Evolutionary conservation across 164 flowering plant genomes (phyloP).

Genomic region (Berberis vulgaris): DNA sequence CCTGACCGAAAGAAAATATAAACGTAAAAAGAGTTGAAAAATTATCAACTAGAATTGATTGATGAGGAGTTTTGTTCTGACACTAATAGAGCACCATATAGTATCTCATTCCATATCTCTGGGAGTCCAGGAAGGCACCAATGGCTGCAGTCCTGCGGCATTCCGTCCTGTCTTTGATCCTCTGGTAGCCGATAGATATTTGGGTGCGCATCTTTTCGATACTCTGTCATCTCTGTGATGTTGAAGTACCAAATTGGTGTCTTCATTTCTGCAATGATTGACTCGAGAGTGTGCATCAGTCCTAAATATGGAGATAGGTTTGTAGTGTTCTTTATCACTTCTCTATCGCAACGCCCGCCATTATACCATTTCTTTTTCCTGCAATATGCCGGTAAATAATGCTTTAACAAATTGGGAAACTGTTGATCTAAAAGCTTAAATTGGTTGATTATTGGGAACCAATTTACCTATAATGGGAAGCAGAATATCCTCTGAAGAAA

Average conservation of each 20-base stretch:
- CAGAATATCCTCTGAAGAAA: slow-evolving; percentile 46
- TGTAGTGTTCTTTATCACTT: slow-evolving; percentile 30
- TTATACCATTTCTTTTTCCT: slow-evolving; percentile 73
- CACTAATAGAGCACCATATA: slow-evolving; percentile 25
- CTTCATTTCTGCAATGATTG: slow-evolving; percentile 37
- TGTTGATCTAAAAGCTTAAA: too few relatives aligned
- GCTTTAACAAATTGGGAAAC: too few relatives aligned
- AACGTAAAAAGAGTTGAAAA: too few relatives aligned
- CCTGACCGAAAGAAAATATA: too few relatives aligned
- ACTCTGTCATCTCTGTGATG: slow-evolving; percentile 51
- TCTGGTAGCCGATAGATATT: slow-evolving; percentile 31
- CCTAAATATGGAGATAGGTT: slow-evolving; percentile 33
- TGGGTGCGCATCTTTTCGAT: slow-evolving; percentile 62
- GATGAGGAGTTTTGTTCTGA: not conserved
- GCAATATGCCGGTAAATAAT: too few relatives aligned
- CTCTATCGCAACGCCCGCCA: slow-evolving; percentile 46
- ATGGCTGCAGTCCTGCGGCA: slow-evolving; percentile 41
- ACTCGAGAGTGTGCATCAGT: slow-evolving; percentile 47
- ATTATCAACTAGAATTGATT: too few relatives aligned
- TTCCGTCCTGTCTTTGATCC: slow-evolving; percentile 6
- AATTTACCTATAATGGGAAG: slow-evolving; percentile 7
- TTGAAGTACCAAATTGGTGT: slow-evolving; percentile 48
- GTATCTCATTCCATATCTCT: slow-evolving; percentile 47
- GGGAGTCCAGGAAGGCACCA: slow-evolving; percentile 28
- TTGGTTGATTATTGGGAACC: too few relatives aligned